phyloP scores from a whole-genome alignment of 2,329 filamentous ascomycete genomes.

The Cladosporium phlei region DNA sequence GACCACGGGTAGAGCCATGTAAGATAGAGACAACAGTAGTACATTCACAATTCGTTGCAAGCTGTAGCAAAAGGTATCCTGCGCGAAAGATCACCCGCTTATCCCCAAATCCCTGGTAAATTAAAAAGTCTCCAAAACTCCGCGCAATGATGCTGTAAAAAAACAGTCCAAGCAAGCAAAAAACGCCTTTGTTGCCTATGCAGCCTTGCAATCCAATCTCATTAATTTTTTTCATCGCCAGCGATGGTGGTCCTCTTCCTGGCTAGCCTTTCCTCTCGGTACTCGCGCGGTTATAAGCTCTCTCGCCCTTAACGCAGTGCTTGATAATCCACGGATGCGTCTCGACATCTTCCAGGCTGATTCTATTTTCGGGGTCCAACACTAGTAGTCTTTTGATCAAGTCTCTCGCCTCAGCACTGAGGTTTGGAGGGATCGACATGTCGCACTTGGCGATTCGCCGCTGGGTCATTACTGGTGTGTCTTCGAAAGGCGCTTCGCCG shows the following conservation, averaged over 20 bases:
- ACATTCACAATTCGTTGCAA: too few species aligned
- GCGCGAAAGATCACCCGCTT: too few species aligned
- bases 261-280: too few species aligned
- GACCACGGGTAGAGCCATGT: not conserved
- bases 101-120: too few species aligned
- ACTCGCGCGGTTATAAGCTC: slow-evolving; percentile 11
- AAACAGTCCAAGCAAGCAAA: too few species aligned
- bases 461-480: slow-evolving; percentile 91
- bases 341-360: slow-evolving; percentile 83
- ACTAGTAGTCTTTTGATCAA: slow-evolving; percentile 88
- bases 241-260: too few species aligned
- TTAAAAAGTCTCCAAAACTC: too few species aligned
- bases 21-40: not conserved
- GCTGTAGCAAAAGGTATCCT: too few species aligned
- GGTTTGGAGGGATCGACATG: slow-evolving; percentile 86
- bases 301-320: slow-evolving; percentile 65
- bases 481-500: slow-evolving; percentile 94
- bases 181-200: too few species aligned
- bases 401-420: slow-evolving; percentile 85
- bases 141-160: too few species aligned
- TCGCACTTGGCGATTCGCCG: slow-evolving; percentile 81
- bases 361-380: slow-evolving; percentile 87
- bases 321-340: slow-evolving; percentile 95
- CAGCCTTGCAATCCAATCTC: too few species aligned
- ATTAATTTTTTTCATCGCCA: not conserved